Percentiles rank a stretch among this genome's conserved stretches.
These are phyloP conservation scores for Fusarium musae DNA, from an alignment of 2,329 filamentous ascomycete genomes.

Conservation along the genomic window DNA sequence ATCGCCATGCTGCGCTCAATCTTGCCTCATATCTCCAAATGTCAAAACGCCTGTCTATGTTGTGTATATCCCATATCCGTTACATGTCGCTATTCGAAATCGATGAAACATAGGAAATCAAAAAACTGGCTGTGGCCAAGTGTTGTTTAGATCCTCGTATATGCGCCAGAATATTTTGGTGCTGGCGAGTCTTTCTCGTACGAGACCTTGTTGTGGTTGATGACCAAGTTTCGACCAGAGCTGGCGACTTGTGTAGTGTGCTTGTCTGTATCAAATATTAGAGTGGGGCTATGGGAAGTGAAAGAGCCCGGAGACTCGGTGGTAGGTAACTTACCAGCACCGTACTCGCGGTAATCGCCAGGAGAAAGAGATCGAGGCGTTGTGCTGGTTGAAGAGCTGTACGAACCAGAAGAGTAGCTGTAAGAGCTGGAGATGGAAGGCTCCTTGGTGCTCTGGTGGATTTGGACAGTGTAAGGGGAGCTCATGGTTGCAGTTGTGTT, in stretches of 20 bases:
- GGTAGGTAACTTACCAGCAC: constrained; percentile 45
- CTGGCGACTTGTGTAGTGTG: constrained; percentile 41
- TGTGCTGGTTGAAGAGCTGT: constrained; percentile 40
- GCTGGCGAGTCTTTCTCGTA: constrained; percentile 48
- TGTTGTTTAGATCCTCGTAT: constrained; percentile 16
- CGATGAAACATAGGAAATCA: constrained; percentile 1
- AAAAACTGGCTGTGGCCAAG: not conserved
- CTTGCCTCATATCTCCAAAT: constrained; percentile 10
- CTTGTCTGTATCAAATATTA: constrained; percentile 40
- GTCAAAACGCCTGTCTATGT: constrained; percentile 39
- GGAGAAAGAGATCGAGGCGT: constrained; percentile 45
- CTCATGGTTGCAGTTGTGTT: constrained; percentile 41
- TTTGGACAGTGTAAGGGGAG: constrained; percentile 44
- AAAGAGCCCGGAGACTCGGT: constrained; percentile 10
- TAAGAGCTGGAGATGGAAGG: constrained; percentile 45
- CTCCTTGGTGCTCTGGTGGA: constrained; percentile 48
- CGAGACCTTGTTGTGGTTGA: constrained; percentile 48
- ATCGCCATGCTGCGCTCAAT: constrained; percentile 29
- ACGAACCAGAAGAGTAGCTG: constrained; percentile 45
- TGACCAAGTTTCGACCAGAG: constrained; percentile 44
- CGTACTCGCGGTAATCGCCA: constrained; percentile 48
- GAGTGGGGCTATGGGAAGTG: constrained; percentile 19
- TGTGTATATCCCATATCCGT: constrained; percentile 27
- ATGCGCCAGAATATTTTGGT: constrained; percentile 44
- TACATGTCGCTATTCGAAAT: constrained; percentile 29